Conservation (phyloP, 805 yeast species). For the Candida ascalaphidarum region DNA sequence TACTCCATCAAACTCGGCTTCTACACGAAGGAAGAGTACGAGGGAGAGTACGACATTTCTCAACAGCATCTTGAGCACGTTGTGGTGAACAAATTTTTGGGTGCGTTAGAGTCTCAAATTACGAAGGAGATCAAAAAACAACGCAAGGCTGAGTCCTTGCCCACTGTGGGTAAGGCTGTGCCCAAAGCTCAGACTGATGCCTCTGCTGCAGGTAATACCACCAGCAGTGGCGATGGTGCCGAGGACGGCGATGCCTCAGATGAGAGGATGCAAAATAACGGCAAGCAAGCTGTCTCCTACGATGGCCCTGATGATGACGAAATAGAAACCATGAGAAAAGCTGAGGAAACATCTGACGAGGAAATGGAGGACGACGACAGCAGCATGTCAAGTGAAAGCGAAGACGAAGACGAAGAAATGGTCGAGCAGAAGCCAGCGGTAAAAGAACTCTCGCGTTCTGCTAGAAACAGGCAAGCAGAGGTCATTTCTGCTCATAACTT, state of each 20-base stretch:
- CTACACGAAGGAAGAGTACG: constrained; percentile 70
- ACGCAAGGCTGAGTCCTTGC: constrained; percentile 48
- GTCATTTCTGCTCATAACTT: constrained; percentile 66
- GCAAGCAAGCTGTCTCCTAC: constrained; percentile 83
- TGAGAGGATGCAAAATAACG: constrained; percentile 50
- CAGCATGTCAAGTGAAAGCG: constrained; percentile 22
- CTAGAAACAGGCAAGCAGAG: constrained; percentile 79
- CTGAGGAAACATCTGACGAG: constrained; percentile 71
- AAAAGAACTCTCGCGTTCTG: constrained; percentile 41
- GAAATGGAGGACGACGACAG: constrained; percentile 35
- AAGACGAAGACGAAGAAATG: constrained; percentile 4
- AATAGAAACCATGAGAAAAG: constrained; percentile 78
- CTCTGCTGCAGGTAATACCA: constrained; percentile 19
- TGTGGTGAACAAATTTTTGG: constrained; percentile 57
- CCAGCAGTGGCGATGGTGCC: constrained; percentile 36
- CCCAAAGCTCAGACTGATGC: constrained; percentile 38
- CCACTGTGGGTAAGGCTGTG: constrained; percentile 65
- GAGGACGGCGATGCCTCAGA: constrained; percentile 58
- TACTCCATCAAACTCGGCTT: constrained; percentile 70
- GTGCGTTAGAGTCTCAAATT: constrained; percentile 62
- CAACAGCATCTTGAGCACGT: constrained; percentile 70
- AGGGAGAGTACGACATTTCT: constrained; percentile 80
- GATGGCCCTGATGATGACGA: constrained; percentile 96
- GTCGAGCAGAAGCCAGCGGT: constrained; percentile 11
- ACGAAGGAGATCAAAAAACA: constrained; percentile 78